Percentiles rank a stretch among this genome's conserved stretches.
Conservation (phyloP, 2,329 filamentous ascomycete species). For the Cladosporium sp. region DNA sequence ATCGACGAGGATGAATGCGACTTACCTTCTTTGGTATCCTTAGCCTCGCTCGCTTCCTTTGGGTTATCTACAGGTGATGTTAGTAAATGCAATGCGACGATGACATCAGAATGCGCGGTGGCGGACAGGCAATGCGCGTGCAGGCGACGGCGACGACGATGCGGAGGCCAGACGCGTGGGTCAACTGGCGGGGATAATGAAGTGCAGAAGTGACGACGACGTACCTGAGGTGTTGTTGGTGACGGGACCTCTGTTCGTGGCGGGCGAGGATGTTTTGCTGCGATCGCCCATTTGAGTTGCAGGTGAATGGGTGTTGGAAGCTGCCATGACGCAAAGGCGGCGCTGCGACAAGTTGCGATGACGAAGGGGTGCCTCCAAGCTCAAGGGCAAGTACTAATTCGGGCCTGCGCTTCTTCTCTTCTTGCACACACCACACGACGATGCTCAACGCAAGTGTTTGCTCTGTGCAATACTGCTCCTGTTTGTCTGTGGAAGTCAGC, state of each 20-base stretch:
- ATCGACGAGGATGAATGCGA: background rate
- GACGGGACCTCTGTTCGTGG: background rate
- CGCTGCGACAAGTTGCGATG: background rate
- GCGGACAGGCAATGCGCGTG: background rate
- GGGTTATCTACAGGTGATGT: slow-evolving; percentile 3
- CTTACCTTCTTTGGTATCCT: slow-evolving; percentile 12
- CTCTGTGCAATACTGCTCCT: background rate
- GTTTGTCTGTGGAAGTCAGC: background rate
- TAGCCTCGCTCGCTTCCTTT: slow-evolving; percentile 1
- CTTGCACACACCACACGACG: background rate
- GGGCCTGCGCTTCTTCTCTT: background rate
- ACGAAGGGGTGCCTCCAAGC: background rate
- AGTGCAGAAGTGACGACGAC: background rate
- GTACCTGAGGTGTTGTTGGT: slow-evolving; percentile 9
- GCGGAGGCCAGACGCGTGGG: background rate
- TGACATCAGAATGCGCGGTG: background rate
- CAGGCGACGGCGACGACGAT: background rate
- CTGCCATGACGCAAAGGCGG: background rate
- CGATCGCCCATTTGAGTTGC: slow-evolving; percentile 2
- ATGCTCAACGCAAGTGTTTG: background rate
- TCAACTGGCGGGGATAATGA: background rate
- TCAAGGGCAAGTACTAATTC: background rate
- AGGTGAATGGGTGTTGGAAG: background rate
- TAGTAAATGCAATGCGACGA: slow-evolving; percentile 8
- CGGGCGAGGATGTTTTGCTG: slow-evolving; percentile 7